These are phyloP conservation scores for Neophaeococcomyces mojaviensis DNA, from an alignment of 2,329 filamentous ascomycete species.

Conservation along the genomic window DNA sequence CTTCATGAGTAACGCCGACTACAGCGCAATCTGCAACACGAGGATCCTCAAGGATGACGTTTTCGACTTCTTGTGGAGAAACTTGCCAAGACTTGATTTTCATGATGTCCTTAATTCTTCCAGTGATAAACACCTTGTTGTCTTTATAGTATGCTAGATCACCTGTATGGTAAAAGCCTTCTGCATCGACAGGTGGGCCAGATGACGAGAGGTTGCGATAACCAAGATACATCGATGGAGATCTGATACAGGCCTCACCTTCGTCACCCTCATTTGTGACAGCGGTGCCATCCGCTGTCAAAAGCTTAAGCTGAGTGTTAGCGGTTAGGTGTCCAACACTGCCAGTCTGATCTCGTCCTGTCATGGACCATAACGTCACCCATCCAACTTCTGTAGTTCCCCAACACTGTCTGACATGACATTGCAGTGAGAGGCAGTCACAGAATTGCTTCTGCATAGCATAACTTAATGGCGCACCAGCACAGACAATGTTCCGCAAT, in stretches of 20 bases:
- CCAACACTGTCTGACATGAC: slow-evolving; percentile 43
- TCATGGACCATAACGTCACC: slow-evolving; percentile 24
- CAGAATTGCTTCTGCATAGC: slow-evolving; percentile 35
- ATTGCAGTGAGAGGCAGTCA: slow-evolving; percentile 33
- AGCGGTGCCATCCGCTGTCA: slow-evolving; percentile 28
- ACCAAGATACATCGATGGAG: slow-evolving; percentile 29
- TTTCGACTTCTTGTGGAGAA: slow-evolving; percentile 42
- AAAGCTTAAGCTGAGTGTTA: slow-evolving; percentile 28
- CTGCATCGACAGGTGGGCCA: slow-evolving; percentile 24
- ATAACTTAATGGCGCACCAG: slow-evolving; percentile 43
- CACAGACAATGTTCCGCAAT: slow-evolving; percentile 39
- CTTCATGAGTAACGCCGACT: slow-evolving; percentile 30
- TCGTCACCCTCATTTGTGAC: slow-evolving; percentile 25
- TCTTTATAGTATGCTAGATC: slow-evolving; percentile 33
- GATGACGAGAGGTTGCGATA: slow-evolving; percentile 33
- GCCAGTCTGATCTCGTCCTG: slow-evolving; percentile 35
- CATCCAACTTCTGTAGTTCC: slow-evolving; percentile 49
- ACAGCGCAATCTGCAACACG: slow-evolving; percentile 40
- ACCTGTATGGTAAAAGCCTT: slow-evolving; percentile 39
- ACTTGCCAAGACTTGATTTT: slow-evolving; percentile 43
- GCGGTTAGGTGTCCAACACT: slow-evolving; percentile 42
- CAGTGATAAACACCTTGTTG: slow-evolving; percentile 34
- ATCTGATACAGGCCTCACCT: slow-evolving; percentile 35
- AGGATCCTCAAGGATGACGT: slow-evolving; percentile 33
- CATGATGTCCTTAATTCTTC: slow-evolving; percentile 39